phyloP scores from a whole-genome alignment of 1,284 basidiomycete genomes.

The Leccinum solheimii region DNA sequence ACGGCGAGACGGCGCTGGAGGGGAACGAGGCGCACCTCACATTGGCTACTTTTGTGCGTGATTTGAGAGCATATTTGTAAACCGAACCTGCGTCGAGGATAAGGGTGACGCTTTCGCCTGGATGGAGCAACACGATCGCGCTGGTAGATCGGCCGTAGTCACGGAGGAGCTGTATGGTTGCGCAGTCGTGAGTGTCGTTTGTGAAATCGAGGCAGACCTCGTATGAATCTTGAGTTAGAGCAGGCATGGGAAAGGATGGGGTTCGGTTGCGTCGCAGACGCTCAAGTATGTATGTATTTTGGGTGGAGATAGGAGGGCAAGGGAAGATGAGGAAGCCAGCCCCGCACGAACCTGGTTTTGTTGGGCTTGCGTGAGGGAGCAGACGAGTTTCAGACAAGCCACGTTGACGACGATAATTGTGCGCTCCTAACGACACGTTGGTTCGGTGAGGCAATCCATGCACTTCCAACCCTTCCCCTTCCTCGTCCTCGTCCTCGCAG shows the following conservation, averaged over 20 bases:
- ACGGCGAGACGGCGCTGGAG: slow-evolving; percentile 4
- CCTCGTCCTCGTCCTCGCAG: slow-evolving; percentile 34
- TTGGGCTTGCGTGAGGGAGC: slow-evolving; percentile 34
- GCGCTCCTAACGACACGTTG: slow-evolving; percentile 36
- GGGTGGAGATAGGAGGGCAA: slow-evolving; percentile 16
- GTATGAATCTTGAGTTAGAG: slow-evolving; percentile 47
- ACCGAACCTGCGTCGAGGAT: slow-evolving; percentile 66
- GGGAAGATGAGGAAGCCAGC: slow-evolving; percentile 22
- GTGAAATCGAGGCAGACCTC: slow-evolving; percentile 67
- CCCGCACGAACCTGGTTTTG: slow-evolving; percentile 33
- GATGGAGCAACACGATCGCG: slow-evolving; percentile 57
- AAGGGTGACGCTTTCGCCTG: slow-evolving; percentile 62
- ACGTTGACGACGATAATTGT: slow-evolving; percentile 36
- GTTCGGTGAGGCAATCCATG: slow-evolving; percentile 27
- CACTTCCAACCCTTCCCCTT: slow-evolving; percentile 29
- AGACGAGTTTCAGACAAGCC: slow-evolving; percentile 35
- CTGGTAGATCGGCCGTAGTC: slow-evolving; percentile 61
- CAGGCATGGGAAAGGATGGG: slow-evolving; percentile 41
- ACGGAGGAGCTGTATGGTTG: slow-evolving; percentile 62
- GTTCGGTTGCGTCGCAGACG: slow-evolving; percentile 27
- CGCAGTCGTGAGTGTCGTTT: slow-evolving; percentile 65
- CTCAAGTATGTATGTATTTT: slow-evolving; percentile 9
- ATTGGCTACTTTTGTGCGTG: slow-evolving; percentile 62
- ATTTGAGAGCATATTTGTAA: slow-evolving; percentile 69
- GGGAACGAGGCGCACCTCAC: slow-evolving; percentile 54